Conservation (phyloP, 2,329 filamentous ascomycete genomes). For the Microdochium paspali region DNA sequence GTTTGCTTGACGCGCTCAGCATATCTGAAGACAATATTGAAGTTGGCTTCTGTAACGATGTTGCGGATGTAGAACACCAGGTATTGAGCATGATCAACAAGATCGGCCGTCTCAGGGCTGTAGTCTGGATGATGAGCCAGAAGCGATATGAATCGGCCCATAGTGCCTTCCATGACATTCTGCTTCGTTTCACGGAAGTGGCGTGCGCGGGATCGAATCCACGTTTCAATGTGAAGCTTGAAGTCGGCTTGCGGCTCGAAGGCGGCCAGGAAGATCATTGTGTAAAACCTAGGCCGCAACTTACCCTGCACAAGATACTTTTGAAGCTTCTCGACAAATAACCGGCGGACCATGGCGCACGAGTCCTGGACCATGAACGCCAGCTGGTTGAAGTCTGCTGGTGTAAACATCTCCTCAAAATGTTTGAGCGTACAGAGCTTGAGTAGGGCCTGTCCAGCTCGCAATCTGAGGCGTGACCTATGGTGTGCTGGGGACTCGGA, state of each 20-base stretch:
- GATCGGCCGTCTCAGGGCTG: conserved; percentile 51
- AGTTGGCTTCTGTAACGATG: conserved; percentile 77
- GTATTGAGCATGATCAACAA: conserved; percentile 79
- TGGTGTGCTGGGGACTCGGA: conserved; percentile 69
- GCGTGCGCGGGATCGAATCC: conserved; percentile 74
- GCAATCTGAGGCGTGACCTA: conserved; percentile 69
- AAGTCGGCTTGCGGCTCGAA: conserved; percentile 76
- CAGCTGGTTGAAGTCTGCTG: conserved; percentile 70
- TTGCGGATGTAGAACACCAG: conserved; percentile 80
- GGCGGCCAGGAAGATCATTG: conserved; percentile 80
- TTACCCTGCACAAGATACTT: conserved; percentile 74
- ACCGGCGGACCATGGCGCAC: conserved; percentile 61
- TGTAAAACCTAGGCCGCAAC: conserved; percentile 72
- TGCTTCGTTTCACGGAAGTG: conserved; percentile 50
- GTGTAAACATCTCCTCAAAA: conserved; percentile 66
- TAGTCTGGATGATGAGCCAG: conserved; percentile 94
- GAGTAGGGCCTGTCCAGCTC: conserved; percentile 70
- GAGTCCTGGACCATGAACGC: conserved; percentile 75
- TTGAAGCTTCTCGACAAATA: conserved; percentile 78
- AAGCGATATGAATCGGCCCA: conserved; percentile 76
- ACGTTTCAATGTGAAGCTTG: conserved; percentile 70
- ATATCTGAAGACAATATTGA: conserved; percentile 83
- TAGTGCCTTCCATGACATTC: conserved; percentile 67
- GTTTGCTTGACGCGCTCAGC: conserved; percentile 90
- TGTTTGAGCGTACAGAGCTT: conserved; percentile 74